These are phyloP conservation scores for Globisporangium nodosum DNA, from an alignment of 352 stramenopile genomes.

Conservation along the genomic window DNA sequence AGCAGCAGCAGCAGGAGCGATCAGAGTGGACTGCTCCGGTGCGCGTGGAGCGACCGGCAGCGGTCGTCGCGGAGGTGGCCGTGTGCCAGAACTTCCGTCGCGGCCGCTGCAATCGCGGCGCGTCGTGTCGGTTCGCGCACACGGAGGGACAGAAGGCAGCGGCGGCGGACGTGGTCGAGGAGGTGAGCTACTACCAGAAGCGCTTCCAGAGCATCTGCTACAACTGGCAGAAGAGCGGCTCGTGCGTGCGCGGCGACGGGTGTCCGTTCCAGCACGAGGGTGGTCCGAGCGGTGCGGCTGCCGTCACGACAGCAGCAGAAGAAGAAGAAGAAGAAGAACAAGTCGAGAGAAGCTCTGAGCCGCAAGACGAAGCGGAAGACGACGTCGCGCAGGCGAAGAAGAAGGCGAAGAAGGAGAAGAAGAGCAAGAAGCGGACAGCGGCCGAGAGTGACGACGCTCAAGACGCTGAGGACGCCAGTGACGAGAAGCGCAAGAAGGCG, in stretches of 20 bases:
- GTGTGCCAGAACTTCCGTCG: constrained; percentile 49
- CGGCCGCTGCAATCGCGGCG: constrained; percentile 35
- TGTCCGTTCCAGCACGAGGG: constrained; percentile 51
- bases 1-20: constrained; percentile 10
- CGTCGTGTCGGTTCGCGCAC: constrained; percentile 55
- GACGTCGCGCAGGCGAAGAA: constrained; percentile 15
- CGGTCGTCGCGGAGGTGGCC: constrained; percentile 37
- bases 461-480: neutral
- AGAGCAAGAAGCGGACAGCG: constrained; percentile 15
- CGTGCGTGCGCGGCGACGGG: constrained; percentile 32
- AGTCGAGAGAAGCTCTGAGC: neutral
- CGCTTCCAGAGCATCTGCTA: constrained; percentile 61
- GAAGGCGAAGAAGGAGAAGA: constrained; percentile 14
- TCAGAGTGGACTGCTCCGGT: constrained; percentile 19
- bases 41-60: constrained; percentile 29
- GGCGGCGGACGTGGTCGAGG: constrained; percentile 29
- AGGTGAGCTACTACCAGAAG: constrained; percentile 60
- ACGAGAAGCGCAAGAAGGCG: constrained; percentile 14
- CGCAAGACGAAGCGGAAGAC: neutral
- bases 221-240: constrained; percentile 46
- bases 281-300: neutral
- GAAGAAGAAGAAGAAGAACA: neutral
- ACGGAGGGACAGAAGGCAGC: constrained; percentile 11
- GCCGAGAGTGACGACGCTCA: constrained; percentile 1
- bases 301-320: neutral